These are phyloP conservation scores for Kuraishia hungarica DNA, from an alignment of 805 yeast species.

Conservation along the genomic window DNA sequence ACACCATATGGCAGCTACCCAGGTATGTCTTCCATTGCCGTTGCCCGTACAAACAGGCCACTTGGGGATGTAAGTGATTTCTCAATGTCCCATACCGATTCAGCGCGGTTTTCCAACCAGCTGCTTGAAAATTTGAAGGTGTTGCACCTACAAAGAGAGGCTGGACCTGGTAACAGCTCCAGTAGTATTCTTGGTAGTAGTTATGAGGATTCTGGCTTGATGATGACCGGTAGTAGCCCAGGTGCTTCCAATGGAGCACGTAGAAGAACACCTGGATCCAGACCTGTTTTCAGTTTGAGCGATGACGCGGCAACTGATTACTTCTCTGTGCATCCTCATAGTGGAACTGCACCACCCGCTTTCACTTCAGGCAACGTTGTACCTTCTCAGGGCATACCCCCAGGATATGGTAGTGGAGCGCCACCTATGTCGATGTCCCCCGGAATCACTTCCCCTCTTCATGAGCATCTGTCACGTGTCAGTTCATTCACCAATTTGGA, in stretches of 20 bases:
- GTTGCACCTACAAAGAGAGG: slow-evolving; percentile 40
- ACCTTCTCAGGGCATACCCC: background rate
- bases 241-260: background rate
- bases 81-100: slow-evolving; percentile 15
- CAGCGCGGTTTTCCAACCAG: slow-evolving; percentile 16
- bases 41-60: background rate
- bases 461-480: slow-evolving; percentile 45
- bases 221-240: background rate
- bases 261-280: slow-evolving; percentile 9
- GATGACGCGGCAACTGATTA: slow-evolving; percentile 24
- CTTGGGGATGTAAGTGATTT: slow-evolving; percentile 9
- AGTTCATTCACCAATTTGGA: slow-evolving; percentile 33
- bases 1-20: background rate
- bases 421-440: slow-evolving; percentile 23
- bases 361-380: slow-evolving; percentile 3
- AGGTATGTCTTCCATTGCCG: background rate
- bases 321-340: slow-evolving; percentile 12
- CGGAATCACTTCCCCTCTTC: slow-evolving; percentile 44
- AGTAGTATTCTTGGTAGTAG: background rate
- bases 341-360: slow-evolving; percentile 14
- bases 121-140: slow-evolving; percentile 45
- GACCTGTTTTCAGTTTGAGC: slow-evolving; percentile 20
- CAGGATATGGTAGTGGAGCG: background rate
- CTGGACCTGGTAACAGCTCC: slow-evolving; percentile 2
- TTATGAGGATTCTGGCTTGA: background rate